Evolutionary conservation across 225 moss, liverwort and hornwort species (phyloP), one percentile per base, ranked within the genome.

Genomic region (Neckera pumila): DNA sequence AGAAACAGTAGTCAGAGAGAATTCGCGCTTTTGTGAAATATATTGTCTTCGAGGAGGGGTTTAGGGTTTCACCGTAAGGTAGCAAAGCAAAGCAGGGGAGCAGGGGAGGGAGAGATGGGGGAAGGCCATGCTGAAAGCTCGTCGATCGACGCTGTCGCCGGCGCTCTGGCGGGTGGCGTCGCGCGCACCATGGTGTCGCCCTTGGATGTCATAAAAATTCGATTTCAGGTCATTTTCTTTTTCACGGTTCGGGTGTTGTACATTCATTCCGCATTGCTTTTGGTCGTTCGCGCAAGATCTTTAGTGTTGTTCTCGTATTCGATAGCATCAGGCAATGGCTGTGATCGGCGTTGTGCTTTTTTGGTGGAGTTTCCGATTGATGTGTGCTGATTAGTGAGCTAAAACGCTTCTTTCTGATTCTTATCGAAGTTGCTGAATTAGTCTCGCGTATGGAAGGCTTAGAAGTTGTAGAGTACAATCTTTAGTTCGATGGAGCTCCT

Each of bases 171-270:
- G 59, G 98, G 98, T 17, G 97, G 94, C 65, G 85, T 95, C n/a
- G 93, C 96, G 65, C 93, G 98, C 25, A 93, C 96, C 26, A 89
- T 96, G 54, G 98, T 98, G 62, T 98, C 98, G 57, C 98, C 98
- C n/a, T 92, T 98, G 87, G 98, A 98, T 63, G 98, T 98, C 76
- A 97, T 98, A 75, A 98, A 98, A 90, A 98, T 98, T 64, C 97
- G 98, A 15, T 98, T 98, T 85, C 98, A 98, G 98, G 98, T 98
- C 90, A 54, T 43, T 15, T 64, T 76, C 64, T n/a, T 43, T 6
- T 51, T 15, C 85, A 23, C 61, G 81, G 25, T 54, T 23, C 7
- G 40, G 54, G 45, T 14, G 42, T 67, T 22, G 65, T 57, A 59
- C n/a, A 23, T 23, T 74, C 54, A 23, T 72, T 57, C 86, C 67